Percentiles rank a stretch among this genome's conserved stretches.
phyloP scores from a whole-genome alignment of 208 protist species.

The Leishmania tropica region DNA sequence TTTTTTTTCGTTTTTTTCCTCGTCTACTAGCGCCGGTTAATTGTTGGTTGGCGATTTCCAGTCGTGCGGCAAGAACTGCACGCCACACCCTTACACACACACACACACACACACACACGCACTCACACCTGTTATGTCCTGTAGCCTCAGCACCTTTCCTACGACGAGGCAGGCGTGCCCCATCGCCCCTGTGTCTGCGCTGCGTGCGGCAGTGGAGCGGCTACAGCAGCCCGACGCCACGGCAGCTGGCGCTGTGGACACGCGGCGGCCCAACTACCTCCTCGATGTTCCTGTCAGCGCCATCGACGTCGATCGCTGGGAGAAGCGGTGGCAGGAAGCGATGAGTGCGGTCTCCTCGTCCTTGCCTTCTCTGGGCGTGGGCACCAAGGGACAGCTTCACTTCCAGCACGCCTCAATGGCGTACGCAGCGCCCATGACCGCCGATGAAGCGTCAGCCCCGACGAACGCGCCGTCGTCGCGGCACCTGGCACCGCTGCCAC shows the following conservation, averaged over 20 bases:
- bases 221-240: conserved; percentile 23
- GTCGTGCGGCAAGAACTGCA: background rate
- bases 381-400: background rate
- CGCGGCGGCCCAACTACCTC: conserved; percentile 41
- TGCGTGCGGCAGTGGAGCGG: conserved; percentile 25
- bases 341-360: background rate
- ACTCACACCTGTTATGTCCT: conserved; percentile 15
- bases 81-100: background rate
- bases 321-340: conserved; percentile 19
- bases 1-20: background rate
- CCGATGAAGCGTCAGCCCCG: conserved; percentile 5
- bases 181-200: conserved; percentile 7
- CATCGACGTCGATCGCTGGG: conserved; percentile 62
- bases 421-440: conserved; percentile 31
- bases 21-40: background rate
- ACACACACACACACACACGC: background rate
- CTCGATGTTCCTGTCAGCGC: conserved; percentile 78
- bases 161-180: conserved; percentile 28
- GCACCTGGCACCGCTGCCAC: conserved; percentile 69
- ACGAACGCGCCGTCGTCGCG: conserved; percentile 16
- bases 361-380: background rate
- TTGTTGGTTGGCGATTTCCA: background rate
- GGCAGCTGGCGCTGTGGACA: background rate
- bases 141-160: conserved; percentile 26
- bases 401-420: conserved; percentile 25